phyloP scores from a whole-genome alignment of 306 rosid species.

The Prunus padus region DNA sequence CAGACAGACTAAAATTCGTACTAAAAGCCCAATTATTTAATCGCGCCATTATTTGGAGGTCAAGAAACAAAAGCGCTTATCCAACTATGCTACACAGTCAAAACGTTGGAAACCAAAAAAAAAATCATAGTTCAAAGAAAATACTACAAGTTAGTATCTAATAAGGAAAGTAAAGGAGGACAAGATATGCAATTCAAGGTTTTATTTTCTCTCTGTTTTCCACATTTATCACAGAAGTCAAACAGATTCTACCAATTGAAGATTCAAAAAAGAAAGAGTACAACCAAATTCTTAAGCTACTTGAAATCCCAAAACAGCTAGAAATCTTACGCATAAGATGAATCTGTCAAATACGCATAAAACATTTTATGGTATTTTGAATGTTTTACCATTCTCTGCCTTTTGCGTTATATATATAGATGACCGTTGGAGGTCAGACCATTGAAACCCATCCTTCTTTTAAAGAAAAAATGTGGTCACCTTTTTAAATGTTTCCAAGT shows the following conservation, averaged over 20 bases:
- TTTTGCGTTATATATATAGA: too few relatives aligned
- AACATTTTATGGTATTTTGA: too few relatives aligned
- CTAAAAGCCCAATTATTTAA: background rate
- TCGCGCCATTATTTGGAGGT: background rate
- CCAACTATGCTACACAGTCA: background rate
- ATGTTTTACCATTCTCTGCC: too few relatives aligned
- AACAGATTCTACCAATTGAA: background rate
- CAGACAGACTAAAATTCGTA: background rate
- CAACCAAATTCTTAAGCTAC: background rate
- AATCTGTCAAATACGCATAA: constrained; percentile 73
- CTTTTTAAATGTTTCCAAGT: too few relatives aligned
- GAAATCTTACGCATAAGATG: constrained; percentile 70
- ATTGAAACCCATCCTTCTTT: too few relatives aligned
- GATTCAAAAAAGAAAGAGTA: background rate
- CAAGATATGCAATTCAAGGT: constrained; percentile 1
- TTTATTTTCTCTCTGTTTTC: background rate
- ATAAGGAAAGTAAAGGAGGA: background rate
- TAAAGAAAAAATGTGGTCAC: too few relatives aligned
- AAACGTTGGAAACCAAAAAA: background rate
- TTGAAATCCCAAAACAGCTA: background rate
- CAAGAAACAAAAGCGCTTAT: background rate
- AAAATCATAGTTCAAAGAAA: background rate
- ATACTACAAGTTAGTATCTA: background rate
- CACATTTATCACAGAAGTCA: background rate
- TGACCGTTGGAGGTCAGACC: too few relatives aligned